Conservation (phyloP, 257 asterid species). For the Nicotiana benthamiana region DNA sequence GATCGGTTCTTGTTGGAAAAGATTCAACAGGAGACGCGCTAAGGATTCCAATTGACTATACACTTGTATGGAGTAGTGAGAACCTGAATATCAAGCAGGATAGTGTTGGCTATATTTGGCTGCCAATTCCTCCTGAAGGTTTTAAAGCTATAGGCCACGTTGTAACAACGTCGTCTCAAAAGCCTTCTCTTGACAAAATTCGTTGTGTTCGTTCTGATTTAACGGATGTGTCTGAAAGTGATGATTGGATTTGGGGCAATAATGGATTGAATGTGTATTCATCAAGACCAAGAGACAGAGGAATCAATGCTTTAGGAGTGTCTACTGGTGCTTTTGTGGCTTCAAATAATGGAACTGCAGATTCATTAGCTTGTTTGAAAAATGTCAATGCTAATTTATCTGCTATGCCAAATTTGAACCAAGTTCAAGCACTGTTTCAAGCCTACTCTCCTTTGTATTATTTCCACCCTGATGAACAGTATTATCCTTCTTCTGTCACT, state of each 20-base stretch:
- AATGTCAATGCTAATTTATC: constrained; percentile 19
- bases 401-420: constrained; percentile 55
- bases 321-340: constrained; percentile 47
- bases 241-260: constrained; percentile 50
- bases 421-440: constrained; percentile 38
- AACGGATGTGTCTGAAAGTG: constrained; percentile 27
- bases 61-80: constrained; percentile 56
- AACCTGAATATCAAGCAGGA: constrained; percentile 33
- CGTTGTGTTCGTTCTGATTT: constrained; percentile 42
- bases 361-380: constrained; percentile 40
- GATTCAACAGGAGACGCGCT: constrained; percentile 30
- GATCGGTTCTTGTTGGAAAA: constrained; percentile 60
- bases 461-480: constrained; percentile 65
- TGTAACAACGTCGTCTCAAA: constrained; percentile 35
- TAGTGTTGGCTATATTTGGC: constrained; percentile 42
- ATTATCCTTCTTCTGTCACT: constrained; percentile 55
- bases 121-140: constrained; percentile 43
- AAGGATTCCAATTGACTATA: constrained; percentile 40
- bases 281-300: constrained; percentile 45
- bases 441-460: constrained; percentile 51
- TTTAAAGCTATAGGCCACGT: constrained; percentile 45
- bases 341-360: constrained; percentile 19
- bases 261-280: constrained; percentile 28
- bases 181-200: constrained; percentile 35
- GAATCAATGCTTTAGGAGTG: constrained; percentile 39